Percentiles rank a stretch among this genome's conserved stretches.
These are phyloP conservation scores for Helichrysum umbraculigerum DNA, from an alignment of 129 eudicot species.

Conservation along the genomic window DNA sequence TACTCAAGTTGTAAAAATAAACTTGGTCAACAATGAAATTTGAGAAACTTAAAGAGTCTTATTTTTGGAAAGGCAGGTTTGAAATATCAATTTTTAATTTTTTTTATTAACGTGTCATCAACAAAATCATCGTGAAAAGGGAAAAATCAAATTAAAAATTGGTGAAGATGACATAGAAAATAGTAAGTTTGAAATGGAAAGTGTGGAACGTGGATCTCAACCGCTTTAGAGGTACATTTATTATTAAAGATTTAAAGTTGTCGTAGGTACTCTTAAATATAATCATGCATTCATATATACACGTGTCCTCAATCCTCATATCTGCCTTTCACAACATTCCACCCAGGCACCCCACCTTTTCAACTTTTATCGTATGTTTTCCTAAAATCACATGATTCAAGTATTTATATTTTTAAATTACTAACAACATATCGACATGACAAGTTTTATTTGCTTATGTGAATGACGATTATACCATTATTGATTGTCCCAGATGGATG, in stretches of 20 bases:
- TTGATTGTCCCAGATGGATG: constrained; percentile 53
- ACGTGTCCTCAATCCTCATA: constrained; percentile 15
- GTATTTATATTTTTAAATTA: no score
- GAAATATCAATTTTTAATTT: not conserved
- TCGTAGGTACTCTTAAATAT: constrained; percentile 9
- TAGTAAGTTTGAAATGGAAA: constrained; percentile 1
- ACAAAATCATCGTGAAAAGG: not conserved
- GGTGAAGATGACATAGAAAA: not conserved
- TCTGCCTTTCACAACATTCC: constrained; percentile 7
- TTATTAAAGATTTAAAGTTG: constrained; percentile 18
- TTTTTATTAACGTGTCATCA: not conserved
- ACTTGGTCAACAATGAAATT: no score
- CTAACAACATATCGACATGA: no score
- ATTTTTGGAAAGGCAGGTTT: not conserved
- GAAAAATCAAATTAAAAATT: not conserved
- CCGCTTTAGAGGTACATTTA: constrained; percentile 20
- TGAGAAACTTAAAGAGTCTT: no score
- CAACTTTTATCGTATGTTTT: not conserved
- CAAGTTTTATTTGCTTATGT: not conserved
- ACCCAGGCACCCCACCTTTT: constrained; percentile 6
- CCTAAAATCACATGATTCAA: no score
- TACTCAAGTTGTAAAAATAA: no score
- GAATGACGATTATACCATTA: constrained; percentile 11
- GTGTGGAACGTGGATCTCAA: constrained; percentile 14
- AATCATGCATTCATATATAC: constrained; percentile 4